Evolutionary conservation across 148 eudicot species (phyloP).

Genomic region (Camellia japonica): DNA sequence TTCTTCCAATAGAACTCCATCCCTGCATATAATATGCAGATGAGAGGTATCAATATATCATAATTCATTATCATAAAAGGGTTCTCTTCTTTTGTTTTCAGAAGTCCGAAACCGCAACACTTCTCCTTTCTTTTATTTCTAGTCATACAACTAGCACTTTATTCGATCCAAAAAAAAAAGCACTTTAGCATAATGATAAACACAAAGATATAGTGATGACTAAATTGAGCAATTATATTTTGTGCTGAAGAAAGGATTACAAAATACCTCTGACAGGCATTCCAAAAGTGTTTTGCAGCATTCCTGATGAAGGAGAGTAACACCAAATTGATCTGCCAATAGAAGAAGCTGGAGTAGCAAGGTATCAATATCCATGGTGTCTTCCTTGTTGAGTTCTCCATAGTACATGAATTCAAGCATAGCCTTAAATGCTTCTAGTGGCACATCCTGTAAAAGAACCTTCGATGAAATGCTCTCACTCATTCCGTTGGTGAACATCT

Average conservation of each 20-base stretch:
- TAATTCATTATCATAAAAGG: constrained; percentile 39
- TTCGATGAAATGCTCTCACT: constrained; percentile 65
- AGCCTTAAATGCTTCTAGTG: constrained; percentile 61
- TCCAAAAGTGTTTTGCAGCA: constrained; percentile 86
- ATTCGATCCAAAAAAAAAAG: too few relatives aligned
- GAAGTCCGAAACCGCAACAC: constrained; percentile 56
- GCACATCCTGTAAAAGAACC: constrained; percentile 62
- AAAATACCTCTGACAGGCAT: constrained; percentile 80
- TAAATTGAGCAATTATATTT: neutral
- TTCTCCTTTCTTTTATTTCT: constrained; percentile 51
- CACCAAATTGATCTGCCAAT: constrained; percentile 79
- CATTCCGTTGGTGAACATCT: constrained; percentile 99
- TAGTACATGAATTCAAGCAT: constrained; percentile 78
- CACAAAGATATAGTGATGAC: constrained; percentile 9
- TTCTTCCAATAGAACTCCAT: constrained; percentile 82
- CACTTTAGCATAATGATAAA: constrained; percentile 13
- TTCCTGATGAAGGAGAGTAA: constrained; percentile 78
- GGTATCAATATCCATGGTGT: constrained; percentile 38
- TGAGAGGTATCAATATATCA: constrained; percentile 63
- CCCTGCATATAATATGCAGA: constrained; percentile 95
- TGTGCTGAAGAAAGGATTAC: constrained; percentile 14
- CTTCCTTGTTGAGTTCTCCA: constrained; percentile 57
- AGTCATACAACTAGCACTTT: constrained; percentile 26
- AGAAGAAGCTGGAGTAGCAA: constrained; percentile 80
- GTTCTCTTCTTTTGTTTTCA: constrained; percentile 41